Percentiles rank a stretch among this genome's conserved stretches.
Evolutionary conservation across 139 green algal genomes (phyloP).

Genomic region (Mychonastes homosphaera): DNA sequence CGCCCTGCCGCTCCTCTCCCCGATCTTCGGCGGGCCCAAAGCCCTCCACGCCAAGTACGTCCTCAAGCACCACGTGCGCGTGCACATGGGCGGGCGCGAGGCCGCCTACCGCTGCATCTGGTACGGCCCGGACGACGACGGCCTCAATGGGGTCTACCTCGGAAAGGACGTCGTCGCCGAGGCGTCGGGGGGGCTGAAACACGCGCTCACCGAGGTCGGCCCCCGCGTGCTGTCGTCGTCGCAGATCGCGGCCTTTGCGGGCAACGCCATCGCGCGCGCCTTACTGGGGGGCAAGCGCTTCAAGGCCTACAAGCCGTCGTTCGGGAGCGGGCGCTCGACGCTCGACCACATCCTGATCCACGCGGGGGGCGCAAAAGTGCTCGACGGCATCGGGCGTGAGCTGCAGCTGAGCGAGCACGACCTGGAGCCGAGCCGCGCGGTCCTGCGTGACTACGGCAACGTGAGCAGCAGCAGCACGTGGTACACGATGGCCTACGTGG

Average conservation of each 20-base stretch:
- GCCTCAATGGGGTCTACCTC: constrained; percentile 35
- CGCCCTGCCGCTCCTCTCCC: too few relatives aligned
- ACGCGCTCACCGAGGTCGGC: constrained; percentile 15
- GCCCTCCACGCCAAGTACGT: constrained; percentile 24
- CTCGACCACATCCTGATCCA: constrained; percentile 45
- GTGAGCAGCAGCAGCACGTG: constrained; percentile 41
- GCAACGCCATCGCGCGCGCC: constrained; percentile 15
- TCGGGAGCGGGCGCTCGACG: constrained; percentile 22
- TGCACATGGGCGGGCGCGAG: constrained; percentile 23
- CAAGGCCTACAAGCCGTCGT: constrained; percentile 26
- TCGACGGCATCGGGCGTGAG: constrained; percentile 47
- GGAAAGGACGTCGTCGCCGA: constrained; percentile 42
- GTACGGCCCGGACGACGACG: constrained; percentile 29
- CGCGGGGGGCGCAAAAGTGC: constrained; percentile 50
- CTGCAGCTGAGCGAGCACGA: constrained; percentile 26
- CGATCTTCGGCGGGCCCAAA: too few relatives aligned
- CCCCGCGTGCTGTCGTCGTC: constrained; percentile 11
- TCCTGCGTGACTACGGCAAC: constrained; percentile 42
- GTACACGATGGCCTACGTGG: constrained; percentile 50
- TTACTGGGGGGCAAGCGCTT: constrained; percentile 3
- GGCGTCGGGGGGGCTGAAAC: constrained; percentile 24
- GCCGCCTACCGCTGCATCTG: constrained; percentile 35
- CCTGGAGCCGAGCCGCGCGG: constrained; percentile 28
- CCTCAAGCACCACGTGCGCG: constrained; percentile 20
- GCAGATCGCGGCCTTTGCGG: constrained; percentile 15